Evolutionary conservation across 2,329 filamentous ascomycete species (phyloP), one percentile per base, ranked within the genome.

Genomic region (Fusarium mexicanum): DNA sequence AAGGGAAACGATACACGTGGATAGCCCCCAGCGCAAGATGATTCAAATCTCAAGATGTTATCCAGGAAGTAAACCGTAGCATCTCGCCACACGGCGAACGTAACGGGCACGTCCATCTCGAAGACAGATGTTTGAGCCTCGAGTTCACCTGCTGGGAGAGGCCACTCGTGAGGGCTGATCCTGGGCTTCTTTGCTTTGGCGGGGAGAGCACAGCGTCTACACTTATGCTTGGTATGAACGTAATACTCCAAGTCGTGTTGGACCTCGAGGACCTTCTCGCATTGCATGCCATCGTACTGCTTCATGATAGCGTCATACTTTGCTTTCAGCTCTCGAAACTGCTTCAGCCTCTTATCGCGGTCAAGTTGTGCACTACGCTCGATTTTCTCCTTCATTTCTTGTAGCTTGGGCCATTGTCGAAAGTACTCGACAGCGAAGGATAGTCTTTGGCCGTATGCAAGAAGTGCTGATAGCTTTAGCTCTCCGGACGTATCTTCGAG

Each of bases 81-180:
- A 64, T 90, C 85, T 22, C 89, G 81, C 89, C 89, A 91, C 4
- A 72, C 53, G 1, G 75, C 75, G 40, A 88, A 86, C 1, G 17
- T n/a, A 1, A 17, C 1, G 0, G 89, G 89, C 0, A 85, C 67
- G 0, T 71, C 63, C 0, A 91, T 79, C 69, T 91, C 89, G 41
- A 91, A 91, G 0, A 91, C 82, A 0, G 83, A 84, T 0, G 87
- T 80, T 69, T 88, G 86, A 0, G 84, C 83, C 20, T 82, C 35
- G 0, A 71, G n/a, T 0, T 48, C 1, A 1, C 82, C 22, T 0
- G 47, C 37, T 0, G 88, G 85, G 0, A 91, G 79, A 0, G 90
- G 89, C 88, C 88, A 91, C 74, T 92, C 90, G 67, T 89, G 82
- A 14, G 89, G 76, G 0, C 47, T 2, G 13, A 92, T 90, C 0